Conservation (phyloP, 352 stramenopile species). For the Albugo laibachii region DNA sequence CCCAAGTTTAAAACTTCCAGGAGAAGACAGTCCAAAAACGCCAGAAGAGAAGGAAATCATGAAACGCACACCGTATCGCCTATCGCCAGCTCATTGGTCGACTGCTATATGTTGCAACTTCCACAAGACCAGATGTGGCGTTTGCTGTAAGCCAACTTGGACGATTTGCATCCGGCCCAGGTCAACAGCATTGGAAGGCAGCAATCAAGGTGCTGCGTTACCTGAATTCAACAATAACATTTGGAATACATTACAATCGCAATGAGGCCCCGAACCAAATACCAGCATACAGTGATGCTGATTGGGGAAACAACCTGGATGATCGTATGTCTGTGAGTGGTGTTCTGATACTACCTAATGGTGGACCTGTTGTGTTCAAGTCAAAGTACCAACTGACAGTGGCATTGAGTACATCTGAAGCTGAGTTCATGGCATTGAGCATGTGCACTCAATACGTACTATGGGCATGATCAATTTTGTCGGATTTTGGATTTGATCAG, state of each 20-base stretch:
- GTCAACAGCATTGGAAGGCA: not conserved
- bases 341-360: too few relatives aligned
- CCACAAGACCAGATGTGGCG: not conserved
- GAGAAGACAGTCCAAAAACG: too few relatives aligned
- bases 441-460: too few relatives aligned
- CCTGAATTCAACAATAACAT: too few relatives aligned
- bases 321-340: slow-evolving; percentile 8
- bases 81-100: not conserved
- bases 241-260: too few relatives aligned
- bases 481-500: slow-evolving; percentile 3
- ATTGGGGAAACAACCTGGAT: slow-evolving; percentile 6
- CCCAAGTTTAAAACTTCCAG: too few relatives aligned
- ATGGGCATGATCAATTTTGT: slow-evolving; percentile 6
- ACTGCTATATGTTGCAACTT: not conserved
- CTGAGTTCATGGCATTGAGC: too few relatives aligned
- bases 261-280: too few relatives aligned
- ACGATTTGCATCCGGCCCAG: not conserved
- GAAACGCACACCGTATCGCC: too few relatives aligned
- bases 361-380: too few relatives aligned
- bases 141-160: not conserved
- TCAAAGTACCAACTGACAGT: too few relatives aligned
- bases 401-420: too few relatives aligned
- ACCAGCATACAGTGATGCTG: slow-evolving; percentile 7
- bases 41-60: not conserved
- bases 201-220: not conserved